These are phyloP conservation scores for Xylaria flabelliformis DNA, from an alignment of 495 filamentous ascomycete species.

Conservation along the genomic window DNA sequence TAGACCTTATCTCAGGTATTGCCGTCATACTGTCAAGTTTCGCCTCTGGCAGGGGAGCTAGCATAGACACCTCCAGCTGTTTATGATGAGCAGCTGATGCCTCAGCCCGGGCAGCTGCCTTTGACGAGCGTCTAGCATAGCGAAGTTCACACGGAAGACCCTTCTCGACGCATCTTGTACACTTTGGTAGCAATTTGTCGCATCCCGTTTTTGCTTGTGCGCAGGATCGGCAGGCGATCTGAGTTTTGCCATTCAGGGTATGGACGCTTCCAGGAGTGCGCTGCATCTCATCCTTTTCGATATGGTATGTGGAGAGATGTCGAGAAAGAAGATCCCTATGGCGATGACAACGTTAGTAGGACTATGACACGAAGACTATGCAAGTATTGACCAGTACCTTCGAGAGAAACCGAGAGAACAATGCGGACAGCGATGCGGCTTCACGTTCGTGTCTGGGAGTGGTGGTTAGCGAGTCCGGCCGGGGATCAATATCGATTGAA, in stretches of 20 bases:
- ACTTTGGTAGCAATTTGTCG: constrained; percentile 67
- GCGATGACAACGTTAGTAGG: constrained; percentile 30
- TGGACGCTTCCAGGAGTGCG: constrained; percentile 46
- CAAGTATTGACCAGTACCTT: constrained; percentile 50
- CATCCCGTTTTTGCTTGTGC: constrained; percentile 70
- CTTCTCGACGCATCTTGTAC: constrained; percentile 63
- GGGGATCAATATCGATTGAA: not conserved
- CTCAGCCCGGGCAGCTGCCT: constrained; percentile 50
- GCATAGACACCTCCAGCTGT: not conserved
- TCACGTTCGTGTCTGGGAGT: constrained; percentile 65
- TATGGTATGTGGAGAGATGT: constrained; percentile 61
- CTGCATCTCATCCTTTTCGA: constrained; percentile 49
- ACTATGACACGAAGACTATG: constrained; percentile 5
- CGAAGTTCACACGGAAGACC: constrained; percentile 62
- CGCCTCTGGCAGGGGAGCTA: not conserved
- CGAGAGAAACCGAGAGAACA: constrained; percentile 69
- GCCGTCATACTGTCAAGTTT: not conserved
- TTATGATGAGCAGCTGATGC: constrained; percentile 31
- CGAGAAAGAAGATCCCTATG: constrained; percentile 67
- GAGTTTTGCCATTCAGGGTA: constrained; percentile 47
- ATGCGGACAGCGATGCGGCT: constrained; percentile 64
- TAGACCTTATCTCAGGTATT: constrained; percentile 46
- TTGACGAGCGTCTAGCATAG: constrained; percentile 62
- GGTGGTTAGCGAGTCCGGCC: constrained; percentile 33
- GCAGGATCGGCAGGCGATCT: constrained; percentile 65